A percentile compares a stretch with the other conserved stretches of the same genome.
phyloP scores from a whole-genome alignment of 306 rosid genomes.

The Rubus idaeus region DNA sequence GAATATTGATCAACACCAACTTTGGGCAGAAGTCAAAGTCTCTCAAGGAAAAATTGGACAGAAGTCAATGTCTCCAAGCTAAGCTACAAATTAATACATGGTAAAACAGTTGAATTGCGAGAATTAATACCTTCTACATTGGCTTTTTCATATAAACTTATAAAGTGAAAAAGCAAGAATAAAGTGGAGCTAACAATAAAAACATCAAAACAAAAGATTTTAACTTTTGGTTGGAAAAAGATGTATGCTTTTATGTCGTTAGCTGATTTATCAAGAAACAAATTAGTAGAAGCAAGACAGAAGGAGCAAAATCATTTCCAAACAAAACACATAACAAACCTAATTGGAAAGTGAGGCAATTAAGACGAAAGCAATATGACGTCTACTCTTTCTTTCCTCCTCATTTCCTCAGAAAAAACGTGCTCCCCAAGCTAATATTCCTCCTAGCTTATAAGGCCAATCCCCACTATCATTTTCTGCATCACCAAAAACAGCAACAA shows the following conservation, averaged over 20 bases:
- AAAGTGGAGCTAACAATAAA: not conserved
- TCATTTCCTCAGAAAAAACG: conserved; percentile 38
- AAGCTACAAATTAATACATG: not conserved
- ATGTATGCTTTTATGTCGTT: not conserved
- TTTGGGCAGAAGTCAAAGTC: conserved; percentile 1
- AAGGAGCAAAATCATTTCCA: not conserved
- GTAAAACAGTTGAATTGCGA: not conserved
- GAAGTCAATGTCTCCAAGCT: conserved; percentile 1
- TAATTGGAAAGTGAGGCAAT: conserved; percentile 27
- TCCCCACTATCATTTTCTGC: not conserved
- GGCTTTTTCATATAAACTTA: not conserved
- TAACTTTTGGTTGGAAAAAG: conserved; percentile 5
- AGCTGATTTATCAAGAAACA: not conserved
- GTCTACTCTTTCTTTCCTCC: conserved; percentile 37
- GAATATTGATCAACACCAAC: not conserved
- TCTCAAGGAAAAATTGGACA: not conserved
- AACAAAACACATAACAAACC: conserved; percentile 34
- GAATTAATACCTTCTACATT: not conserved
- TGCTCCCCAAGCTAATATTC: conserved; percentile 49
- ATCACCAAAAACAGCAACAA: not conserved
- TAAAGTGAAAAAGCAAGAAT: not conserved
- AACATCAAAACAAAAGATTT: not conserved
- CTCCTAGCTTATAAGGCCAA: conserved; percentile 13
- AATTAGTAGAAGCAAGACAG: not conserved
- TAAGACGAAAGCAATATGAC: conserved; percentile 41